phyloP scores from a whole-genome alignment of 331 rosid genomes.

The Arachis monticola region DNA sequence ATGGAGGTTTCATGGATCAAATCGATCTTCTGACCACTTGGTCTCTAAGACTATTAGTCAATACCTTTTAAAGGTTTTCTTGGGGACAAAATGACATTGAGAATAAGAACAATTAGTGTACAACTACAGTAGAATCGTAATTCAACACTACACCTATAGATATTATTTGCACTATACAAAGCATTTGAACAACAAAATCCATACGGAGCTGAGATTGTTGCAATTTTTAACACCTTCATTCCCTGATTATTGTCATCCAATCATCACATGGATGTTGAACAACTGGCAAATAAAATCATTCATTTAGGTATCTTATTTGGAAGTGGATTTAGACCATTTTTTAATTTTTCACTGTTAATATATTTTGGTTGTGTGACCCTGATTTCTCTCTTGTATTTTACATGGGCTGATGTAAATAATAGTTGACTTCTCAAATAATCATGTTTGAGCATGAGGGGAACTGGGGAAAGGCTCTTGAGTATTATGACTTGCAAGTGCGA shows the following conservation, averaged over 20 bases:
- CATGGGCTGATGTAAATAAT: conserved; percentile 49
- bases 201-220: not conserved
- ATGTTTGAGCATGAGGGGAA: conserved; percentile 94
- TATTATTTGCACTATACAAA: not conserved
- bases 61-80: not conserved
- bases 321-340: conserved; percentile 7
- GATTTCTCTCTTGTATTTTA: not conserved
- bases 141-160: not conserved
- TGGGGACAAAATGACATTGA: not conserved
- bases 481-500: conserved; percentile 86
- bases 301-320: conserved; percentile 1
- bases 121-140: not conserved
- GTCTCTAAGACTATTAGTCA: not conserved
- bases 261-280: not conserved
- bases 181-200: not conserved
- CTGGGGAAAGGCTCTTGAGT: conserved; percentile 98
- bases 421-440: conserved; percentile 84
- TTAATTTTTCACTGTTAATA: conserved; percentile 7
- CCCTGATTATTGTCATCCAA: not conserved
- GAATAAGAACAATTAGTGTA: not conserved
- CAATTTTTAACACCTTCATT: not conserved
- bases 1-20: not conserved
- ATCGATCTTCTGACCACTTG: not conserved
- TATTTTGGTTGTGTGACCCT: conserved; percentile 26
- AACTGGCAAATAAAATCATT: not conserved